Conservation (phyloP, 345 rosid genomes). For the Boechera retrofracta region DNA sequence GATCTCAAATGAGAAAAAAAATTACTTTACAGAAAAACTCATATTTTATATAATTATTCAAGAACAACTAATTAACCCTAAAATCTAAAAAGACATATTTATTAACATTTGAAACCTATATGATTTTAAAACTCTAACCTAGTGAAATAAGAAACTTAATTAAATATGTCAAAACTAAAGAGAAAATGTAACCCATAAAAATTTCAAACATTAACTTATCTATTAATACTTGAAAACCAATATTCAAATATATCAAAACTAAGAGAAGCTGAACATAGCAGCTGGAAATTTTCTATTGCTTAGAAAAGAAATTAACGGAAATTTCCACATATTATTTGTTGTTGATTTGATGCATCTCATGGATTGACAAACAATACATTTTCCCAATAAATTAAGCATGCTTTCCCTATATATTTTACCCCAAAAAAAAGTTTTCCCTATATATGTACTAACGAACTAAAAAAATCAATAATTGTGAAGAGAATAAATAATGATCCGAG, state of each 20-base stretch:
- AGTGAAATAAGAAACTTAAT: neutral
- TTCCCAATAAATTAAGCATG: neutral
- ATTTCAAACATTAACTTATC: neutral
- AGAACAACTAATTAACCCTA: neutral
- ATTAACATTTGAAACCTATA: neutral
- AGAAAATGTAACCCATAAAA: neutral
- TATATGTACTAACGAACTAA: neutral
- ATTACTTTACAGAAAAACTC: neutral
- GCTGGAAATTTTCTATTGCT: neutral
- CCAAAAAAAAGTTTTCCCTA: neutral
- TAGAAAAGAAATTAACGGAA: too few relatives aligned
- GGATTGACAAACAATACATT: neutral
- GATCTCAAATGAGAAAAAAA: neutral
- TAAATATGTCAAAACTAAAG: too few relatives aligned
- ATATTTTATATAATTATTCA: neutral
- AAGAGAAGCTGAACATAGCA: neutral
- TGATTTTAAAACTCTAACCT: neutral
- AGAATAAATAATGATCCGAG: conserved; percentile 33
- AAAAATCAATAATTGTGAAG: conserved; percentile 18
- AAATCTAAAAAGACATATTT: too few relatives aligned
- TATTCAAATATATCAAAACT: neutral
- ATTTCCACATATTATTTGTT: neutral
- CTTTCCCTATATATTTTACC: neutral
- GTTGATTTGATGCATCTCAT: neutral
- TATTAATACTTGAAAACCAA: neutral